These are phyloP conservation scores for Trichoderma polysporum DNA, from an alignment of 2,329 filamentous ascomycete species.

Conservation along the genomic window DNA sequence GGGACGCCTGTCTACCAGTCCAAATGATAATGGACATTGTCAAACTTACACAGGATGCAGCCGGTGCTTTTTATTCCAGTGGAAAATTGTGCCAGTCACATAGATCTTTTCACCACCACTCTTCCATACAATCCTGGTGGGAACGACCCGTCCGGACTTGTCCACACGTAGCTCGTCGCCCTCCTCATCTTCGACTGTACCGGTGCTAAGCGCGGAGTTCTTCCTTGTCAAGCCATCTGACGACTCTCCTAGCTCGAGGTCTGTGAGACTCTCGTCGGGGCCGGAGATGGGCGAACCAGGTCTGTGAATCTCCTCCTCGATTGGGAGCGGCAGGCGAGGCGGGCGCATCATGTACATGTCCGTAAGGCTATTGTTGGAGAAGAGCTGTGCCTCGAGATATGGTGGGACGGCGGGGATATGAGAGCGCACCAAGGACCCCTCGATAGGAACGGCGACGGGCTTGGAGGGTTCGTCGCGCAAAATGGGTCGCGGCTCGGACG, in stretches of 20 bases:
- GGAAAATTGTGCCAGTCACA: conserved; percentile 94
- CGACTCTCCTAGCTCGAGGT: conserved; percentile 52
- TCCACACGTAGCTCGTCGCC: conserved; percentile 74
- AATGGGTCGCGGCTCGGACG: conserved; percentile 27
- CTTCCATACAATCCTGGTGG: conserved; percentile 83
- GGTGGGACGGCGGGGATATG: conserved; percentile 37
- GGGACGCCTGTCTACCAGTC: background rate
- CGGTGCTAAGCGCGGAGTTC: conserved; percentile 59
- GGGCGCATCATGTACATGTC: conserved; percentile 69
- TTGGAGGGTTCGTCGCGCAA: conserved; percentile 46
- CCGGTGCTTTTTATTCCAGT: conserved; percentile 93
- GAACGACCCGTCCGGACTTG: conserved; percentile 74
- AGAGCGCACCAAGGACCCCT: conserved; percentile 38
- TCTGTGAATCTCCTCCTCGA: conserved; percentile 85
- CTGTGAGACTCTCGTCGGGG: conserved; percentile 59
- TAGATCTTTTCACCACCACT: conserved; percentile 85
- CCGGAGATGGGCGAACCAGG: conserved; percentile 88
- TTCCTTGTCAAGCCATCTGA: conserved; percentile 53
- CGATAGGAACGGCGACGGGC: conserved; percentile 58
- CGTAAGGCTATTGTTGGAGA: conserved; percentile 58
- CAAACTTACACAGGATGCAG: conserved; percentile 76
- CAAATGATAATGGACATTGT: background rate
- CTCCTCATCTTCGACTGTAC: conserved; percentile 73
- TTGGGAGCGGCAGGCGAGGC: conserved; percentile 85
- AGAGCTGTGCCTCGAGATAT: conserved; percentile 43